Evolutionary conservation across 202 grass and related monocot species (phyloP).

Genomic region (Sporobolus alterniflorus): DNA sequence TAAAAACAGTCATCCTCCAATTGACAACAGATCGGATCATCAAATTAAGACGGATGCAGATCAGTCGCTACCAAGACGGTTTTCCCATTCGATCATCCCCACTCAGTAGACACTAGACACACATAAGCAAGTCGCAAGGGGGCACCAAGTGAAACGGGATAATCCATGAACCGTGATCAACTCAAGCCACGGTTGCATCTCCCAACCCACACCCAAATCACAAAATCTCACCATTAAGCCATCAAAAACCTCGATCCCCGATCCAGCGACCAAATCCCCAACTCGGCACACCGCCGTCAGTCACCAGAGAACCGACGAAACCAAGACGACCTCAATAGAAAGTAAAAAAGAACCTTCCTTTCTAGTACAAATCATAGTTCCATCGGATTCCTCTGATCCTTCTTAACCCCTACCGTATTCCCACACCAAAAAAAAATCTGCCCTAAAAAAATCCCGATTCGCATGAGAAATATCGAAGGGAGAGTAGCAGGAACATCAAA

Average conservation of each 20-base stretch:
- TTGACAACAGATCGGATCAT: background rate
- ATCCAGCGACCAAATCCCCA: constrained; percentile 14
- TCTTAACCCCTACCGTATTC: background rate
- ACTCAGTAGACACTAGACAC: no score
- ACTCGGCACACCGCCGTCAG: background rate
- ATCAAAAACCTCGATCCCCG: background rate
- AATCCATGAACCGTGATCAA: constrained; percentile 21
- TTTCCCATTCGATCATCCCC: background rate
- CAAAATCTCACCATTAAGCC: background rate
- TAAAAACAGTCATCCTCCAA: background rate
- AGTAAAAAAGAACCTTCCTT: background rate
- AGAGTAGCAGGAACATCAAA: background rate
- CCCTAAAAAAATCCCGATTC: background rate
- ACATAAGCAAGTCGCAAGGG: no score
- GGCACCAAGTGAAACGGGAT: background rate
- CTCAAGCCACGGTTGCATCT: background rate
- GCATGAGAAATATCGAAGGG: background rate
- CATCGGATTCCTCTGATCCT: constrained; percentile 19
- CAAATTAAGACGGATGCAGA: background rate
- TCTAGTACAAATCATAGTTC: constrained; percentile 19
- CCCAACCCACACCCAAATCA: background rate
- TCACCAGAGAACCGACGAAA: background rate
- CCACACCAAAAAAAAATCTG: background rate
- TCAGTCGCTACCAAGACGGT: background rate
- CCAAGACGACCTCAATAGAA: background rate